phyloP scores from a whole-genome alignment of 371 early-diverging fungal genomes.

The Aphelidium insulamus region DNA sequence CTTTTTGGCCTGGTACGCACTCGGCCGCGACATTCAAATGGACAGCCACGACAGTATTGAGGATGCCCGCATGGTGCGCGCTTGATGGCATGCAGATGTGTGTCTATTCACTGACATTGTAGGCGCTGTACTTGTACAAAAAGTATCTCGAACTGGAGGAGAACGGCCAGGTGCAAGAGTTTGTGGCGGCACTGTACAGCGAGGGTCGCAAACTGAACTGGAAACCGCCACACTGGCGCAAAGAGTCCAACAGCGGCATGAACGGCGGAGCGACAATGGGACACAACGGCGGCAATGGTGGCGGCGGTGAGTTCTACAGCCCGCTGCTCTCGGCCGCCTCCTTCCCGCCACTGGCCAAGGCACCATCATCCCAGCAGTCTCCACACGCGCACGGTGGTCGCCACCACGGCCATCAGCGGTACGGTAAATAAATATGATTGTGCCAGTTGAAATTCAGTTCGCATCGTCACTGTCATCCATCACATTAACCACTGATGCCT shows the following conservation, averaged over 20 bases:
- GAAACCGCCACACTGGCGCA: conserved; percentile 11
- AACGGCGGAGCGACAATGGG: background rate
- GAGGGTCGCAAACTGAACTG: conserved; percentile 35
- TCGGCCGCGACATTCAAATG: conserved; percentile 58
- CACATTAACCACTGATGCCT: no score
- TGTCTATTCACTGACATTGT: conserved; percentile 1
- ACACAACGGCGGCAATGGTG: no score
- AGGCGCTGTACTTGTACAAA: conserved; percentile 44
- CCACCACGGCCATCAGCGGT: no score
- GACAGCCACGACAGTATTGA: conserved; percentile 79
- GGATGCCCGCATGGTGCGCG: conserved; percentile 63
- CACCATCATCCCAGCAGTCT: no score
- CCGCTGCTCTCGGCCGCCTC: no score
- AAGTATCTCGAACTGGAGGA: conserved; percentile 34
- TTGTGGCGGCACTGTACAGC: conserved; percentile 58
- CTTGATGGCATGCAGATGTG: background rate
- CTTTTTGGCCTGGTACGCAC: conserved; percentile 78
- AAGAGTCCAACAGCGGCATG: background rate
- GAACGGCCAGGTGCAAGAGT: conserved; percentile 37
- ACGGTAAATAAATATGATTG: no score
- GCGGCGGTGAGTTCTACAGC: no score
- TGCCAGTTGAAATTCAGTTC: no score
- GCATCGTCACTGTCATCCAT: no score
- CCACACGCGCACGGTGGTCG: no score
- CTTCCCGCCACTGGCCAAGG: no score